Conservation (phyloP, 441 rosid species). For the Aquilaria agallochum region DNA sequence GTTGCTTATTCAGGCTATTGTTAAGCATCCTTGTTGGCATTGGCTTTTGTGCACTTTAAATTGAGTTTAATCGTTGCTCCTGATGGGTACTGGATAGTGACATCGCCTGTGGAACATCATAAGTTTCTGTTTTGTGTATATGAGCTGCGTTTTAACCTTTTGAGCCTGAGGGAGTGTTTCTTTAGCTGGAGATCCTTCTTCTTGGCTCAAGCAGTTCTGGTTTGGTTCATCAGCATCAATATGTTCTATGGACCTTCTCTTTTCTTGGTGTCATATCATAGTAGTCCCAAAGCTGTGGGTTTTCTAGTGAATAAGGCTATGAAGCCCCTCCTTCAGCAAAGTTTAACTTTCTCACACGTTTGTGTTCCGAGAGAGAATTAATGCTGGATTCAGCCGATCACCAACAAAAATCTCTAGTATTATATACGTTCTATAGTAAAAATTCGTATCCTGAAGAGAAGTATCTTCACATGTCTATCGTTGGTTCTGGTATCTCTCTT, state of each 20-base stretch:
- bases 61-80: constrained; percentile 19
- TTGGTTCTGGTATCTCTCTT: constrained; percentile 25
- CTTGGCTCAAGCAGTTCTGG: constrained; percentile 23
- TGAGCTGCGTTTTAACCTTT: constrained; percentile 30
- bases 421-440: constrained; percentile 26
- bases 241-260: constrained; percentile 34
- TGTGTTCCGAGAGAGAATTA: constrained; percentile 23
- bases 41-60: constrained; percentile 24
- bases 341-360: constrained; percentile 26
- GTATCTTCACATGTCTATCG: constrained; percentile 29
- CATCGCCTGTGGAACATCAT: constrained; percentile 20
- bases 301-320: constrained; percentile 46
- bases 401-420: constrained; percentile 23
- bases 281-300: constrained; percentile 32
- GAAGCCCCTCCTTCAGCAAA: constrained; percentile 37
- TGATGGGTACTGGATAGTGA: constrained; percentile 35
- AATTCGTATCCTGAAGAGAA: constrained; percentile 29
- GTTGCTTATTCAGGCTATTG: constrained; percentile 44
- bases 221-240: constrained; percentile 28
- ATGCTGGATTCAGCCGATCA: constrained; percentile 36
- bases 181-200: constrained; percentile 31
- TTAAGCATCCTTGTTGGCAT: constrained; percentile 18
- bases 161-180: constrained; percentile 35
- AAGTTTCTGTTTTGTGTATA: constrained; percentile 31
- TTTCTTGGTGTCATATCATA: constrained; percentile 20